Evolutionary conservation across 2,329 filamentous ascomycete species (phyloP).

Genomic region (Phialemoniopsis sp.): DNA sequence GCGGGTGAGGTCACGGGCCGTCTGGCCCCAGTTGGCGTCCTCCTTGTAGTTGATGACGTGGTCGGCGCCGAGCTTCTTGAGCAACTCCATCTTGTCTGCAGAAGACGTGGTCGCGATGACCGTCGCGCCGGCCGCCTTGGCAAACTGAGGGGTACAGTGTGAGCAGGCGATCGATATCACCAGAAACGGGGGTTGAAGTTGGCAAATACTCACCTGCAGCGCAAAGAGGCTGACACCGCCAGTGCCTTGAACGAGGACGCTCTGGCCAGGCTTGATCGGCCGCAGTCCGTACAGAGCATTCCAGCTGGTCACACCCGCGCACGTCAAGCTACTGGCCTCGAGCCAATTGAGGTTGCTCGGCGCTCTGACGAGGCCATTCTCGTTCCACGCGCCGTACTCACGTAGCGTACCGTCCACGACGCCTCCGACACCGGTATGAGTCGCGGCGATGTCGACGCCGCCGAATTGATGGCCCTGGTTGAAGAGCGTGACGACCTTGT

Average conservation of each 20-base stretch:
- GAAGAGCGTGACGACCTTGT: slow-evolving; percentile 58
- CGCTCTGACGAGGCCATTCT: slow-evolving; percentile 61
- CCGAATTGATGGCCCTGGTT: slow-evolving; percentile 49
- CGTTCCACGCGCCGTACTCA: slow-evolving; percentile 62
- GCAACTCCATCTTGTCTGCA: slow-evolving; percentile 37
- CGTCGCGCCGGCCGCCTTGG: slow-evolving; percentile 43
- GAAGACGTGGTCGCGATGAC: slow-evolving; percentile 56
- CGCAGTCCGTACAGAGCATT: slow-evolving; percentile 58
- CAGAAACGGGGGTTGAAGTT: background rate
- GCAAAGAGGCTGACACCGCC: slow-evolving; percentile 66
- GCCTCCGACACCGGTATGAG: slow-evolving; percentile 61
- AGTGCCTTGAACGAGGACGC: slow-evolving; percentile 66
- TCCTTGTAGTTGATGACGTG: slow-evolving; percentile 55
- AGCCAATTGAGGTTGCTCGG: slow-evolving; percentile 50
- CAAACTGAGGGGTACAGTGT: slow-evolving; percentile 24
- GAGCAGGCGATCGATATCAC: background rate
- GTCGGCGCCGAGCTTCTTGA: slow-evolving; percentile 49
- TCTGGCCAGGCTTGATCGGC: slow-evolving; percentile 48
- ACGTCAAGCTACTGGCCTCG: slow-evolving; percentile 53
- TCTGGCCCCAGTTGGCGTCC: slow-evolving; percentile 48
- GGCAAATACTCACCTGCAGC: slow-evolving; percentile 34
- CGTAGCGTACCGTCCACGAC: slow-evolving; percentile 64
- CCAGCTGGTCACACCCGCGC: slow-evolving; percentile 62
- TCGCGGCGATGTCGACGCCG: slow-evolving; percentile 23
- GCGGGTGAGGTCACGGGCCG: slow-evolving; percentile 43